Evolutionary conservation across 495 filamentous ascomycete genomes (phyloP), one percentile per base, ranked within the genome.

Genomic region (Aspergillus egyptiacus): DNA sequence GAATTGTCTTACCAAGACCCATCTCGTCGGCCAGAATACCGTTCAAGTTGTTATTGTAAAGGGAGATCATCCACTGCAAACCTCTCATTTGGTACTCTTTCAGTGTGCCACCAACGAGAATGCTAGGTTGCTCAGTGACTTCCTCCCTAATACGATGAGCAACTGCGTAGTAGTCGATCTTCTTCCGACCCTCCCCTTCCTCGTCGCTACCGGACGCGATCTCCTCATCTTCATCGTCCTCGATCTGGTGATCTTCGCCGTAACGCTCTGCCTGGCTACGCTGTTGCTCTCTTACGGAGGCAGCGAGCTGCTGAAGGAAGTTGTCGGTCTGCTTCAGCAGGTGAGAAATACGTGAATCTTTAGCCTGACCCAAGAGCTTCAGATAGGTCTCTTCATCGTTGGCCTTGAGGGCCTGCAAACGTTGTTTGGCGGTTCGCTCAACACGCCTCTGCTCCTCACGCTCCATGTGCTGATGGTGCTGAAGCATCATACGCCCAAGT

Each of bases 31-130:
- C 93, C 52, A 98, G 73, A 55, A 98, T 97, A 78, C 93, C 93
- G 65, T 97, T 97, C 51, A 98, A 79, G 66, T 96, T 97, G 77
- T 98, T 98, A 81, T 97, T 97, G 72, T 97, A 98, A 18, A 98
- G 78, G 11, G 93, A 98, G 46, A 97, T 81, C 93, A 98, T 97
- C 93, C 93, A 98, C 65, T 98, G 93, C 51, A 98, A 67, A 70
- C 93, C 93, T 79, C 95, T 96, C 65, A 98, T 34, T 69, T 98
- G 93, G 69, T 98, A 98, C 62, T 98, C 93, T 67, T 98, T 98
- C 37, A 98, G 74, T 2, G 76, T 84, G 58, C 93, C 93, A 53
- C 93, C 93, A 50, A 95, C 85, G 44, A 98, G 79, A 32, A 95
- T 93, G 14, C 55, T 58, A 6, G 93, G 89, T 59, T 98, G 93